Evolutionary conservation across 306 rosid genomes (phyloP).

Genomic region (Castanea crenata): DNA sequence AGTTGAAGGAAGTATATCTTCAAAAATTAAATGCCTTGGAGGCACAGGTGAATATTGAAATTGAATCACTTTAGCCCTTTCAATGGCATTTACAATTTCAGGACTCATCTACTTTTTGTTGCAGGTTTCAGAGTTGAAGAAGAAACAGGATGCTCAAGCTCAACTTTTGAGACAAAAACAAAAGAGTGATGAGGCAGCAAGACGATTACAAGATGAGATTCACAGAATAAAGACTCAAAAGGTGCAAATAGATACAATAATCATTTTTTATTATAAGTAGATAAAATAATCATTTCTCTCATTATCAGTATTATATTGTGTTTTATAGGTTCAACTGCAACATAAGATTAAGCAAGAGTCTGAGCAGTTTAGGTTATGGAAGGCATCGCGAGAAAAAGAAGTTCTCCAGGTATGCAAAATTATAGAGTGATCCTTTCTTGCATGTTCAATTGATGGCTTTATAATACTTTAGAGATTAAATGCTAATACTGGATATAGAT

Average conservation of each 20-base stretch:
- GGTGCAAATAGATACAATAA: slow-evolving; percentile 33
- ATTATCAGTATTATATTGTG: slow-evolving; percentile 11
- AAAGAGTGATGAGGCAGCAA: slow-evolving; percentile 87
- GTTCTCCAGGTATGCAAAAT: slow-evolving; percentile 77
- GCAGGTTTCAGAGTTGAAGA: slow-evolving; percentile 81
- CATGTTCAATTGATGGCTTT: not conserved
- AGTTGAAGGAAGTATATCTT: slow-evolving; percentile 81
- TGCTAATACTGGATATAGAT: not conserved
- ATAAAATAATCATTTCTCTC: not conserved
- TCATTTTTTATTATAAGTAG: not conserved
- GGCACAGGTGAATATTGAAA: slow-evolving; percentile 58
- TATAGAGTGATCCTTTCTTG: not conserved
- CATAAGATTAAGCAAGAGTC: slow-evolving; percentile 97
- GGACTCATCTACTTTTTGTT: slow-evolving; percentile 32
- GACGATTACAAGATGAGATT: slow-evolving; percentile 83
- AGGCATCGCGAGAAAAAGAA: slow-evolving; percentile 92
- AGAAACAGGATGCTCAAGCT: slow-evolving; percentile 93
- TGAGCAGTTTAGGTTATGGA: slow-evolving; percentile 95
- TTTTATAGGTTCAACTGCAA: slow-evolving; percentile 82
- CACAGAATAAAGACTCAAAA: slow-evolving; percentile 87
- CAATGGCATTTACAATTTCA: slow-evolving; percentile 7
- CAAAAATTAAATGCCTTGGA: slow-evolving; percentile 87
- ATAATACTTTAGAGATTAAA: not conserved
- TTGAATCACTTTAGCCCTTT: slow-evolving; percentile 4
- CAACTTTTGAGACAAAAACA: slow-evolving; percentile 80